Percentiles rank a stretch among this genome's conserved stretches.
phyloP scores from a whole-genome alignment of 2,329 filamentous ascomycete genomes.

The Diaporthe ampelina region DNA sequence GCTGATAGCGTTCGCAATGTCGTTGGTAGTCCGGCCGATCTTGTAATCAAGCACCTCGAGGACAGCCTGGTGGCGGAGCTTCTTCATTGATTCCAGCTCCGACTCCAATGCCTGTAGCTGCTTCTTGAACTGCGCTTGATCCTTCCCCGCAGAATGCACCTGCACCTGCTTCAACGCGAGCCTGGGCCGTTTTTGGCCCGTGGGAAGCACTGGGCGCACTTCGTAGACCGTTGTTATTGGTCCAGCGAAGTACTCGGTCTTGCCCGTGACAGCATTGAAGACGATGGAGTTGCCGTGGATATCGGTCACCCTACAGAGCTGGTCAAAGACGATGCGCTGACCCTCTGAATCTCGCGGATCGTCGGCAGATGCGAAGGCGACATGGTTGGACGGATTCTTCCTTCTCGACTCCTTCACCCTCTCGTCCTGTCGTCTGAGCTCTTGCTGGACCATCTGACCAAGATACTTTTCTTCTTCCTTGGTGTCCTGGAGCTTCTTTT shows the following conservation, averaged over 20 bases:
- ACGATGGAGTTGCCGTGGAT: constrained; percentile 72
- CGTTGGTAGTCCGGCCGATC: constrained; percentile 67
- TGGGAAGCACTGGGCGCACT: constrained; percentile 76
- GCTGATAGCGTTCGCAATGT: constrained; percentile 53
- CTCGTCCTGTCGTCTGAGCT: constrained; percentile 76
- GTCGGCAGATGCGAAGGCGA: constrained; percentile 43
- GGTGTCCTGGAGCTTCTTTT: constrained; percentile 67
- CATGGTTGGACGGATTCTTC: constrained; percentile 60
- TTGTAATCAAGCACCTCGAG: constrained; percentile 87
- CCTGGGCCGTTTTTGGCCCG: constrained; percentile 69
- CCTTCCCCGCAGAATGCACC: constrained; percentile 69
- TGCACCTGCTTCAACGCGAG: constrained; percentile 81
- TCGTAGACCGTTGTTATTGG: constrained; percentile 78
- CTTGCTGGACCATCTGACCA: constrained; percentile 79
- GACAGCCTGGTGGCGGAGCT: constrained; percentile 81
- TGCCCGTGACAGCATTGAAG: constrained; percentile 80
- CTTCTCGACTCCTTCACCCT: constrained; percentile 75
- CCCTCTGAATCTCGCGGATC: constrained; percentile 49
- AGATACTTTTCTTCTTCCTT: constrained; percentile 79
- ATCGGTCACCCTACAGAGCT: constrained; percentile 74
- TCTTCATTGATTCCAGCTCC: constrained; percentile 81
- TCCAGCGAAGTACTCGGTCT: constrained; percentile 75
- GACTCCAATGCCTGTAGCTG: constrained; percentile 83
- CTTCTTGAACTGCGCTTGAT: constrained; percentile 77
- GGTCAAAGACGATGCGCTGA: constrained; percentile 73